Percentiles rank a stretch among this genome's conserved stretches.
Conservation (phyloP, 495 filamentous ascomycete genomes). For the Penicillium arizonense region DNA sequence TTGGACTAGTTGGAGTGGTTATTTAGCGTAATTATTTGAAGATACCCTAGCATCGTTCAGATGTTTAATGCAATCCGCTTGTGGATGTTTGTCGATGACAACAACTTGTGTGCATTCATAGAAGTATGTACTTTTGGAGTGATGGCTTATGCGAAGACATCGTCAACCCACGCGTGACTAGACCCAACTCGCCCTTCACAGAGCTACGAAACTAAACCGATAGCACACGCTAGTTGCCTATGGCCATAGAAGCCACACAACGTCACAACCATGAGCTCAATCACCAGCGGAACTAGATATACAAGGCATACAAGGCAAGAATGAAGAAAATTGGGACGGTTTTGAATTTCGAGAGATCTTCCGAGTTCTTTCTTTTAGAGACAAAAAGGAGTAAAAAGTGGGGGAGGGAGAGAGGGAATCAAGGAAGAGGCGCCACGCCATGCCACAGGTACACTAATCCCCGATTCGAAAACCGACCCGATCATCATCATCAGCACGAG, state of each 20-base stretch:
- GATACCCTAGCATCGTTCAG: slow-evolving; percentile 19
- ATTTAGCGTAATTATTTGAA: slow-evolving; percentile 4
- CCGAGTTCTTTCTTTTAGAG: slow-evolving; percentile 43
- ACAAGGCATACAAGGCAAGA: background rate
- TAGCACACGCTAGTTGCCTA: too few relatives aligned
- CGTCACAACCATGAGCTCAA: slow-evolving; percentile 2
- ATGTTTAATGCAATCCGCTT: background rate
- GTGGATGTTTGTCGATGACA: background rate
- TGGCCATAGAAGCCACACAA: background rate
- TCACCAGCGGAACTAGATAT: background rate
- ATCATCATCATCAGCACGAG: slow-evolving; percentile 52
- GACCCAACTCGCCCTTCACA: too few relatives aligned
- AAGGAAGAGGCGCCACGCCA: slow-evolving; percentile 40
- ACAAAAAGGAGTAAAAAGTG: slow-evolving; percentile 31
- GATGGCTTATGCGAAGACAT: too few relatives aligned
- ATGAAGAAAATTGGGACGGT: slow-evolving; percentile 32
- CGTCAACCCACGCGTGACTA: too few relatives aligned
- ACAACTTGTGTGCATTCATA: too few relatives aligned
- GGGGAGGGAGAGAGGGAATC: slow-evolving; percentile 25
- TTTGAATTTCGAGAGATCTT: slow-evolving; percentile 46
- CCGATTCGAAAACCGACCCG: slow-evolving; percentile 43
- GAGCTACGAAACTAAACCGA: too few relatives aligned
- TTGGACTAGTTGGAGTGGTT: slow-evolving; percentile 2
- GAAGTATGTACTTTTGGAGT: too few relatives aligned
- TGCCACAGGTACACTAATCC: slow-evolving; percentile 43